Base-by-base conservation (phyloP, 805 yeast genomes). In the Lachancea meyersii region DNA sequence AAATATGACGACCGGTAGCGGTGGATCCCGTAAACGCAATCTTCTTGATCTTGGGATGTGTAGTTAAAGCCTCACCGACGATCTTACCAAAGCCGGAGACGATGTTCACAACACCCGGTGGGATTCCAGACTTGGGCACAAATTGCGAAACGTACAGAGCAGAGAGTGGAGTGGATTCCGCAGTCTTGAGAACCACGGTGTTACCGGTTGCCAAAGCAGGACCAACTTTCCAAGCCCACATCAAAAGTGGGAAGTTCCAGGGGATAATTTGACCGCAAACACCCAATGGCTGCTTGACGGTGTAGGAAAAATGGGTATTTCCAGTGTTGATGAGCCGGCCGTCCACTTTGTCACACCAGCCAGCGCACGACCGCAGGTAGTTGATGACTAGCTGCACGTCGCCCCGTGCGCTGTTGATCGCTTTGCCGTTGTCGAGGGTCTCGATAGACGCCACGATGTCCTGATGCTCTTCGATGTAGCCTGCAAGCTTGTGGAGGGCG, bases 21-120 rank as follows among this genome's bases (percentile, higher is more conserved):
- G 96, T 89, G 30, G 96, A 88, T 53, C 97, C 97, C 44, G 97
- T 89, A 70, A 89, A 89, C 10, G 96, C 95, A 60, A 89, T 75
- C 75, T 89, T 89, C 71, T 85, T 85, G 57, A 89, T 79, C 63
- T 75, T 79, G 55, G 80, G 82, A 68, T 89, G 96, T 45, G 72
- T 66, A 38, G 91, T 73, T 51, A 89, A 75, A 34, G 87, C 83
- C 49, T 78, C 78, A 65, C 97, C 97, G 41, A 91, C 83, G 57
- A 75, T 80, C 61, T 77, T 77, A 63, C 97, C 97, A 55, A 75
- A 81, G 45, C 97, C 97, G 52, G 89, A 79, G 40, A 89, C 74
- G 55, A 89, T 76, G 70, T 89, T 89, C 53, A 87, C 72, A 27
- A 87, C 95, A 69, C 97, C 97, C 28, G 86, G 76, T 52, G 97